phyloP scores from a whole-genome alignment of 129 eudicot species.

The Lactuca saligna region DNA sequence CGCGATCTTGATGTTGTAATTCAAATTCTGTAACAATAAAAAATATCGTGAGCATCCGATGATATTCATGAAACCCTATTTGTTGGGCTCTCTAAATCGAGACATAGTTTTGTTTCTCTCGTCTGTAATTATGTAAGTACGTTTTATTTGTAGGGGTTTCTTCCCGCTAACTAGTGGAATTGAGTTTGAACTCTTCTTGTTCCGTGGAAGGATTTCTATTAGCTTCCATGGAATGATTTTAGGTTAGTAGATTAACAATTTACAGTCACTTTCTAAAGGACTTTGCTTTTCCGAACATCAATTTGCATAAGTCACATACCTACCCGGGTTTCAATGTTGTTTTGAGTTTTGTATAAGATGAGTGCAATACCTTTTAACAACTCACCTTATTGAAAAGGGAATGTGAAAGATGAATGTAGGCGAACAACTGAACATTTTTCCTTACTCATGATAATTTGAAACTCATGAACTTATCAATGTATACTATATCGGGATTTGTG shows the following conservation, averaged over 20 bases:
- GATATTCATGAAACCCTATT: slow-evolving; percentile 4
- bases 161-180: not conserved
- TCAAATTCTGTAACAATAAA: not conserved
- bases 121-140: not conserved
- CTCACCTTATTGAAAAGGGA: slow-evolving; percentile 7
- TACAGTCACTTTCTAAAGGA: not conserved
- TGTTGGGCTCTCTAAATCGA: not conserved
- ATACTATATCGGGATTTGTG: not conserved
- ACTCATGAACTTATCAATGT: not conserved
- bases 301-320: not conserved
- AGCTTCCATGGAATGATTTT: slow-evolving; percentile 5
- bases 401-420: slow-evolving; percentile 2
- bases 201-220: slow-evolving; percentile 4
- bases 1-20: slow-evolving; percentile 3
- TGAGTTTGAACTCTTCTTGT: not conserved
- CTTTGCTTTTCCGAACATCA: slow-evolving; percentile 1
- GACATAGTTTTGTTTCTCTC: not conserved
- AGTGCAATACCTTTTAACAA: not conserved
- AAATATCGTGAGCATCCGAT: slow-evolving; percentile 1
- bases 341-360: too few relatives aligned
- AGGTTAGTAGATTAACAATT: not conserved
- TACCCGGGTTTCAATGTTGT: not conserved
- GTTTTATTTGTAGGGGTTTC: not conserved
- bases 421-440: slow-evolving; percentile 5
- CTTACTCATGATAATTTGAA: too few relatives aligned